Evolutionary conservation across 2,329 filamentous ascomycete species (phyloP), one percentile per base, ranked within the genome.

Genomic region (Diaporthe citrichinensis): DNA sequence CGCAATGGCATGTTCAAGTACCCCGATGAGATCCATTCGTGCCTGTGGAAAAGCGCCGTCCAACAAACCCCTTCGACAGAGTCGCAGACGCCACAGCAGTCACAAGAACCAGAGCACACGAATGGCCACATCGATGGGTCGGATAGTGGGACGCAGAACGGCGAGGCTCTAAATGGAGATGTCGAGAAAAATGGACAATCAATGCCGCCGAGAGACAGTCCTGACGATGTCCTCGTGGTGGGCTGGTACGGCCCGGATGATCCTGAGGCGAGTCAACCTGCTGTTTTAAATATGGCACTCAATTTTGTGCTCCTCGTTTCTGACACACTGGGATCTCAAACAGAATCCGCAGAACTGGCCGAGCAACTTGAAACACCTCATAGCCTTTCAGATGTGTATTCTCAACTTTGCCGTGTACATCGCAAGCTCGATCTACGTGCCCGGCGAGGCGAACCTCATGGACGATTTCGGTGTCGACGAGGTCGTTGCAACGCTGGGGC

Each of bases 301-400:
- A 14, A 15, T 15, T 15, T n/a, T 20, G 20, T 15, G 20, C 1
- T 10, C 17, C 20, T 9, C 17, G 5, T 39, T 12, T 10, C 34
- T 59, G 20, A 59, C 12, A 31, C 4, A 12, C 8, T 58, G 17
- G 7, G 4, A 36, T 61, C 3, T 20, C 5, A 25, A 4, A 7
- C 41, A 85, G 10, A 90, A 90, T 78, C 88, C 88, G 1, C 85
- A 87, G 59, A 89, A 89, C 77, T 89, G 87, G 88, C 83, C 82
- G 2, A 79, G 79, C 72, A 76, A 92, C 44, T 91, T 88, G 81
- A 88, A 87, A 1, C 91, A 91, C 0, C 79, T 92, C 41, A 34
- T 67, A 2, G 6, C 61, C 2, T n/a, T 67, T 17, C 61, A 67
- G 28, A 67, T 67, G 61, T 67, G 61, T 36, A 12, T 67, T 15